phyloP scores from a whole-genome alignment of 805 yeast genomes.

The Ogataea neopini region DNA sequence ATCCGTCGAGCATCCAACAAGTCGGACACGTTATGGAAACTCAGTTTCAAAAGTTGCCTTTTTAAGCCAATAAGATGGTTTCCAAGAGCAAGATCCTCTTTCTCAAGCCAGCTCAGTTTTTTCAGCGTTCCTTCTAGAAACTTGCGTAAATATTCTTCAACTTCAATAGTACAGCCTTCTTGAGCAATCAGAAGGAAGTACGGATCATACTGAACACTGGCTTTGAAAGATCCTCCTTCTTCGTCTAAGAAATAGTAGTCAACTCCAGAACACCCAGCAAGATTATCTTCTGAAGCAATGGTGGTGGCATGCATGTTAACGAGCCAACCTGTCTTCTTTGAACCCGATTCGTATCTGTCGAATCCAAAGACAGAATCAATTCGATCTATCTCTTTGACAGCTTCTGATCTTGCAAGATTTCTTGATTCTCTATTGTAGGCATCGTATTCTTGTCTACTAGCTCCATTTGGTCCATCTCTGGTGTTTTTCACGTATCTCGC shows the following conservation, averaged over 20 bases:
- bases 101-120: slow-evolving; percentile 51
- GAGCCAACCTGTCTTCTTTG: slow-evolving; percentile 82
- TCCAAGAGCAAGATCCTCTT: slow-evolving; percentile 80
- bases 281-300: slow-evolving; percentile 55
- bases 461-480: slow-evolving; percentile 2
- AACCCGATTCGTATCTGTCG: slow-evolving; percentile 71
- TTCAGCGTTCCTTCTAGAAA: slow-evolving; percentile 66
- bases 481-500: slow-evolving; percentile 32
- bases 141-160: slow-evolving; percentile 80
- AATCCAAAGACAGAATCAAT: slow-evolving; percentile 89
- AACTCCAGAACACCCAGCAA: slow-evolving; percentile 82
- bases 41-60: slow-evolving; percentile 62
- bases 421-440: slow-evolving; percentile 13
- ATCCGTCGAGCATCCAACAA: slow-evolving; percentile 71
- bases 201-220: slow-evolving; percentile 81
- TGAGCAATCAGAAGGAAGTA: slow-evolving; percentile 74
- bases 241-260: slow-evolving; percentile 94
- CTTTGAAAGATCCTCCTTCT: slow-evolving; percentile 94
- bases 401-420: slow-evolving; percentile 44
- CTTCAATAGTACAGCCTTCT: slow-evolving; percentile 66
- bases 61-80: slow-evolving; percentile 84
- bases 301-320: slow-evolving; percentile 91
- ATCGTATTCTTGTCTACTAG: not conserved
- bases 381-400: slow-evolving; percentile 60
- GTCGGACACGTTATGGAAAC: slow-evolving; percentile 74